These are phyloP conservation scores for Vigna radiata DNA, from an alignment of 306 rosid species.

Conservation along the genomic window DNA sequence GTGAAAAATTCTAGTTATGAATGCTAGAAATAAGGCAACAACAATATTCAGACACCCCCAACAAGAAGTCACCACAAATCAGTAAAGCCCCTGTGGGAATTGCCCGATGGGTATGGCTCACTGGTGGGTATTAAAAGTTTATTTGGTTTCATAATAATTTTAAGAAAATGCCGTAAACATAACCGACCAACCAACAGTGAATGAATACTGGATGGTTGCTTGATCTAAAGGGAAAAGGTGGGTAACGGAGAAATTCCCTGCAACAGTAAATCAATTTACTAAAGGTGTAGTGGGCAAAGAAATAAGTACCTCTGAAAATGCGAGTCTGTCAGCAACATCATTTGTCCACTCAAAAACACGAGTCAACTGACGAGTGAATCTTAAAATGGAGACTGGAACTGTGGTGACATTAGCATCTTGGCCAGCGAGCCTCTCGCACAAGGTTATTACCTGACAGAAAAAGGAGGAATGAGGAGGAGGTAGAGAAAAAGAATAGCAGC, in stretches of 20 bases:
- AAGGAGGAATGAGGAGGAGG: background rate
- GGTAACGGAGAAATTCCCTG: background rate
- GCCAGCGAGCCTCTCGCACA: conserved; percentile 98
- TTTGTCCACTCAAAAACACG: conserved; percentile 92
- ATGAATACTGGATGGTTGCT: too few species aligned
- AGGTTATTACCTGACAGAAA: conserved; percentile 72
- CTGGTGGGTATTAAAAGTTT: too few species aligned
- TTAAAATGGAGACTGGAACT: conserved; percentile 90
- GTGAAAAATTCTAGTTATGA: background rate
- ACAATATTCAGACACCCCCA: too few species aligned
- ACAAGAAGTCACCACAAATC: background rate
- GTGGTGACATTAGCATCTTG: conserved; percentile 96
- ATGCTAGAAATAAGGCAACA: background rate
- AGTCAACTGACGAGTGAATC: conserved; percentile 88
- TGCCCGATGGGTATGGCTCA: background rate
- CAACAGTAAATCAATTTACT: background rate
- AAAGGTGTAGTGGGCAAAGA: background rate
- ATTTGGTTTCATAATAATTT: too few species aligned
- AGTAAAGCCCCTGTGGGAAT: background rate
- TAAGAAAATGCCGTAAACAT: too few species aligned
- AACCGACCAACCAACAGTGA: too few species aligned
- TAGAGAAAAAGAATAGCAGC: background rate
- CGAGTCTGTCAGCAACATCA: conserved; percentile 96
- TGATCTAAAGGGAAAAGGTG: background rate
- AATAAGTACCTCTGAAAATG: conserved; percentile 85